A percentile compares a stretch with the other conserved stretches of the same genome.
These are phyloP conservation scores for Wickerhamomyces bovis DNA, from an alignment of 805 yeast species.

Conservation along the genomic window DNA sequence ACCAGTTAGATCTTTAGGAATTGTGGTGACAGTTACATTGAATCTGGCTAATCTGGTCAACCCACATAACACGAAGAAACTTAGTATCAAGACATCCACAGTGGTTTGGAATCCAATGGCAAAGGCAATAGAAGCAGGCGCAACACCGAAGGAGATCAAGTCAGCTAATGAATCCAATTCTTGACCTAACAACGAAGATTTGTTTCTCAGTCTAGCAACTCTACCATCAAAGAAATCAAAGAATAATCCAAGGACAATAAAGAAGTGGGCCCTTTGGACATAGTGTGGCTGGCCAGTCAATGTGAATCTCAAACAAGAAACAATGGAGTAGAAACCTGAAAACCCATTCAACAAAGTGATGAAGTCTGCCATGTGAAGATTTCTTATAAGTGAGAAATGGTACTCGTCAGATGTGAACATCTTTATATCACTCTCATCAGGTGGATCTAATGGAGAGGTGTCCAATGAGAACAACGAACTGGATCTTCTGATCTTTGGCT, in stretches of 20 bases:
- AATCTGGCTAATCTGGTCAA: constrained; percentile 91
- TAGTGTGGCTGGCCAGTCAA: constrained; percentile 63
- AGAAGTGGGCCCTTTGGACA: constrained; percentile 82
- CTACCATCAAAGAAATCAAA: constrained; percentile 97
- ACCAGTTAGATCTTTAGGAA: constrained; percentile 86
- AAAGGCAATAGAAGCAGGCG: constrained; percentile 91
- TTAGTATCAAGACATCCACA: constrained; percentile 65
- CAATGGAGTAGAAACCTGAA: constrained; percentile 85
- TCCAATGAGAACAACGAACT: constrained; percentile 45
- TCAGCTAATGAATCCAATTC: constrained; percentile 97
- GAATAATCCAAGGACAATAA: constrained; percentile 84
- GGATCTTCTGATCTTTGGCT: constrained; percentile 31
- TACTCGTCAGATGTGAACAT: constrained; percentile 78
- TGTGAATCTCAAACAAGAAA: constrained; percentile 79
- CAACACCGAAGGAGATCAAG: constrained; percentile 88
- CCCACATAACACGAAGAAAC: constrained; percentile 89
- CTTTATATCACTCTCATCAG: constrained; percentile 68
- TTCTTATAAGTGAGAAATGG: constrained; percentile 81
- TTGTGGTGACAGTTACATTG: constrained; percentile 86
- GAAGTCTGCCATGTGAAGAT: constrained; percentile 92
- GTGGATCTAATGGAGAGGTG: constrained; percentile 57
- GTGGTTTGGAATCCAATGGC: constrained; percentile 86
- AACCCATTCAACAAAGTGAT: constrained; percentile 93
- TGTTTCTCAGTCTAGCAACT: constrained; percentile 91
- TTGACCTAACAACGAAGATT: constrained; percentile 92